phyloP scores from a whole-genome alignment of 31 red algal species.

The Odonthalia washingtoniensis region DNA sequence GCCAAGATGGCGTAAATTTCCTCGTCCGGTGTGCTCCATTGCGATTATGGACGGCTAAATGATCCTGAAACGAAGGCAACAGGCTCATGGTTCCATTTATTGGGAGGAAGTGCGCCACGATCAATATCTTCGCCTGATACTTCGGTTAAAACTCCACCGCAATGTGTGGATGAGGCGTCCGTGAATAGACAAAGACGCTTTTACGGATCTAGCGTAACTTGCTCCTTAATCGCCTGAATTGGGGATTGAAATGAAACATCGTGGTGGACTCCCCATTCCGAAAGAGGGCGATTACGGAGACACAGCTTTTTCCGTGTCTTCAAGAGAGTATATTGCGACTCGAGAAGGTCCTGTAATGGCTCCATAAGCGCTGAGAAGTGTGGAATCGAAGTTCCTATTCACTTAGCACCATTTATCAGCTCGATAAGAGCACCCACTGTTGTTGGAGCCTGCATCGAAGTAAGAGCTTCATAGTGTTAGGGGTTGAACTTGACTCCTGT shows the following conservation, averaged over 20 bases:
- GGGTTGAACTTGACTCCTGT: background rate
- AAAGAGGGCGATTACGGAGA: background rate
- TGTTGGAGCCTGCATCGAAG: background rate
- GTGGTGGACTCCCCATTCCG: background rate
- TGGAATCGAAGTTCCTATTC: background rate
- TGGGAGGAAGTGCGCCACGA: background rate
- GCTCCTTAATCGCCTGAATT: background rate
- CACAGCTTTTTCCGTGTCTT: background rate
- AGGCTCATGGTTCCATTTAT: constrained; percentile 26
- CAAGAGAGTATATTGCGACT: background rate
- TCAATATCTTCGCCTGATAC: background rate
- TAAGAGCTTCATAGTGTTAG: background rate
- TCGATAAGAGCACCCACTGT: background rate
- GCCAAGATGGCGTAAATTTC: background rate
- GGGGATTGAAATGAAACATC: background rate
- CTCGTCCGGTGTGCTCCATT: constrained; percentile 10
- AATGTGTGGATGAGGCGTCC: background rate
- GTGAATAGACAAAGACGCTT: background rate
- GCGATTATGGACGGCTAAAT: background rate
- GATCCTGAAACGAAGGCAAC: constrained; percentile 6
- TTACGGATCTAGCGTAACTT: background rate
- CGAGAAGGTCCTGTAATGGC: background rate
- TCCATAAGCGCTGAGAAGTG: background rate
- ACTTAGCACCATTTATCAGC: background rate
- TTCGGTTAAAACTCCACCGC: background rate